A percentile compares a stretch with the other conserved stretches of the same genome.
Evolutionary conservation across 306 rosid genomes (phyloP).

Genomic region (Castanea sativa): DNA sequence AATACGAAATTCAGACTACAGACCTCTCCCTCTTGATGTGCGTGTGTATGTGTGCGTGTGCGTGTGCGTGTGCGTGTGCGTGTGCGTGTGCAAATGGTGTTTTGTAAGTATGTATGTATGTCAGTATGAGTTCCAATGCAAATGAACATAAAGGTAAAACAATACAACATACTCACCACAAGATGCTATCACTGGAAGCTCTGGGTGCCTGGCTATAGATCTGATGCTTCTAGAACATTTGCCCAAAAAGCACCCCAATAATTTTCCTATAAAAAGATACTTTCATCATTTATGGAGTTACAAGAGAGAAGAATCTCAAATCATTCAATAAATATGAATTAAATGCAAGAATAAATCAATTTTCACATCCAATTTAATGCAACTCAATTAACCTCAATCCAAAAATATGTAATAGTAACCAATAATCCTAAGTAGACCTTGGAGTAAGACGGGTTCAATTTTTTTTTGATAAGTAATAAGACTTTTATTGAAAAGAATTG

Average conservation of each 20-base stretch:
- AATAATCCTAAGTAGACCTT: background rate
- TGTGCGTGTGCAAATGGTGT: background rate
- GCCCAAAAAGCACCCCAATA: slow-evolving; percentile 75
- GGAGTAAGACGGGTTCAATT: background rate
- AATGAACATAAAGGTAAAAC: background rate
- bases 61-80: background rate
- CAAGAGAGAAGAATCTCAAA: background rate
- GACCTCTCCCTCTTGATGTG: background rate
- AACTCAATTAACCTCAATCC: background rate
- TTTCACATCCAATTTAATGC: background rate
- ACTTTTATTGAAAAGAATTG: no score
- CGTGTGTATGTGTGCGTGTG: no score
- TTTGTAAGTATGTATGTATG: background rate
- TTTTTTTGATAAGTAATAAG: no score
- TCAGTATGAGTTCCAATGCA: background rate
- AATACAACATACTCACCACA: slow-evolving; percentile 58
- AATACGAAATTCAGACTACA: background rate
- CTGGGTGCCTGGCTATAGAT: slow-evolving; percentile 89
- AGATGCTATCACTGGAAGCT: slow-evolving; percentile 78
- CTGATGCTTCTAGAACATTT: slow-evolving; percentile 96
- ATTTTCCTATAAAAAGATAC: slow-evolving; percentile 54
- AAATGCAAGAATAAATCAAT: slow-evolving; percentile 11
- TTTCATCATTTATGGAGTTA: slow-evolving; percentile 1
- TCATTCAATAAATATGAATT: background rate
- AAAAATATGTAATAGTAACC: background rate